Conservation (phyloP, 257 asterid genomes). For the Mitragyna speciosa region DNA sequence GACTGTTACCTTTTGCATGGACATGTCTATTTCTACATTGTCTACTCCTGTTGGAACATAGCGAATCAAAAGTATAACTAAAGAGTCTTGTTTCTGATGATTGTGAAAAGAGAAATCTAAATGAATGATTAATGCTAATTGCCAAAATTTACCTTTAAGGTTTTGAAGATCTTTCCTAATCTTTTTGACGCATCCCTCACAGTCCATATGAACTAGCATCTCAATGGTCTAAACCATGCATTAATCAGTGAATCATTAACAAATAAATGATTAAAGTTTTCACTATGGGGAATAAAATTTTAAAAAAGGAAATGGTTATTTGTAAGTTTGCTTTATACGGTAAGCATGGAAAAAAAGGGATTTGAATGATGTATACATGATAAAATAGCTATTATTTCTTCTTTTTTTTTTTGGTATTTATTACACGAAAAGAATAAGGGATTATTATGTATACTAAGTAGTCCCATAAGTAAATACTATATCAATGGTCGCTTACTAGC, state of each 20-base stretch:
- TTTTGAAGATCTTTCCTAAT: constrained; percentile 56
- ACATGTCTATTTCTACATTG: constrained; percentile 72
- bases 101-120: not conserved
- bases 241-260: not conserved
- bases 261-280: no score
- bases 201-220: constrained; percentile 72
- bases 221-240: constrained; percentile 46
- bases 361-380: no score
- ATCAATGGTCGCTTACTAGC: no score
- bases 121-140: not conserved
- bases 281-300: no score
- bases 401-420: no score
- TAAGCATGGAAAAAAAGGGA: no score
- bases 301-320: no score
- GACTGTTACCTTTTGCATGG: constrained; percentile 68
- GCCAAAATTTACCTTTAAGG: constrained; percentile 42
- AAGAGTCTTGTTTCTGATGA: not conserved
- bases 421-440: no score
- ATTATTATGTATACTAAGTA: no score
- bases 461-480: no score
- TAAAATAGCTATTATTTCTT: no score
- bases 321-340: no score
- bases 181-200: constrained; percentile 72
- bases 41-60: constrained; percentile 50
- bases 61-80: not conserved